Base-by-base conservation (phyloP, 805 yeast genomes). In the Ogataea populi-albae region DNA sequence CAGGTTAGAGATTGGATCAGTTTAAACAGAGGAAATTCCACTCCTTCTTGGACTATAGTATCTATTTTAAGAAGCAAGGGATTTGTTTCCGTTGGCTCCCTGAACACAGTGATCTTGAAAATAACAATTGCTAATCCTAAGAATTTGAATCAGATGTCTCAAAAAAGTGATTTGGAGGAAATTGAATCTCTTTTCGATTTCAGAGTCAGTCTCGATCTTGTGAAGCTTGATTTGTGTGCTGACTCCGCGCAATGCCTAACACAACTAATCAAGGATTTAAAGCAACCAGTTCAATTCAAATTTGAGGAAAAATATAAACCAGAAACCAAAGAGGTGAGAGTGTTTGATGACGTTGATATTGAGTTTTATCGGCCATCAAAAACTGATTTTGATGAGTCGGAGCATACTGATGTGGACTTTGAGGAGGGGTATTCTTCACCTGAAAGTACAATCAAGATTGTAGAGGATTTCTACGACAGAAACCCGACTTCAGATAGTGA, bases 191-290 rank as follows among this genome's bases (percentile, higher is more conserved):
- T 61, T 1, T 35, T 73, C 2, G 75, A 70, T 32, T 29, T 79
- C 20, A 72, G 71, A 30, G 50, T 79, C 7, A 68, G 68, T 34
- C 44, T 75, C 5, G 84, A 77, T 37, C 62, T 62, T 12, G 54
- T 72, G 11, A 65, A 62, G 15, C 30, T 81, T 1, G 79, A 77
- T 17, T 39, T 81, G 3, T 88, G 96, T 63, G 91, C 96, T 1
- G 98, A 89, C 54, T 86, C 96, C 0, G 70, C 79, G 0, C 82
- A 86, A 49, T 75, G 91, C 9, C 57, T 89, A 26, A 42, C 77
- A 2, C 94, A 83, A 43, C 50, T 85, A 6, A 45, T 81, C 7
- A 79, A 75, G 40, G 95, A 87, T 50, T 64, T 89, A 48, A 85
- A 83, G 47, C 76, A 75, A 10, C 88, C 89, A 0, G 59, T 85